Evolutionary conservation across 108 stramenopile species (phyloP).

Genomic region (Discostella stelligeroides): DNA sequence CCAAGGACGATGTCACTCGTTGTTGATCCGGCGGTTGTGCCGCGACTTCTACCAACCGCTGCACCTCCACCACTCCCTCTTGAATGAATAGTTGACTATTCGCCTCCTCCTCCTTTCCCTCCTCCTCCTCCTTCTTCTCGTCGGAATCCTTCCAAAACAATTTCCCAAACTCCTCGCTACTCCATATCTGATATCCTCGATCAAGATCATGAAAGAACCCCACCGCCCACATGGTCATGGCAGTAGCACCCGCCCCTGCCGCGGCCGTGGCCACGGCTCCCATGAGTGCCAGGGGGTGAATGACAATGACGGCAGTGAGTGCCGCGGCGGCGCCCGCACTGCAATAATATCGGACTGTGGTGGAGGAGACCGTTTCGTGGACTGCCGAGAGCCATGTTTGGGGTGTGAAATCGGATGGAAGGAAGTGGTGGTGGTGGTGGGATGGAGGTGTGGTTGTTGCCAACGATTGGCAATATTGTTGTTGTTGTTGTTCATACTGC

Average conservation of each 20-base stretch:
- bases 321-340: constrained; percentile 18
- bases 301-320: constrained; percentile 18
- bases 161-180: constrained; percentile 34
- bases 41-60: constrained; percentile 7
- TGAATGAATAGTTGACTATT: background rate
- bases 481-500: too few species aligned
- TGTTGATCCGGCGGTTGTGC: constrained; percentile 15
- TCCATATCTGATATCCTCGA: constrained; percentile 34
- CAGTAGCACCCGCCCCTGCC: constrained; percentile 31
- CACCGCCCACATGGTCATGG: constrained; percentile 39
- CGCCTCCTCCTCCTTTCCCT: background rate
- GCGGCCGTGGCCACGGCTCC: constrained; percentile 18
- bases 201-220: constrained; percentile 36
- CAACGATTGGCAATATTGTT: too few species aligned
- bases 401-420: constrained; percentile 3
- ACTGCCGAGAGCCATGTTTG: constrained; percentile 27
- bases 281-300: constrained; percentile 33
- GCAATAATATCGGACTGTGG: constrained; percentile 7
- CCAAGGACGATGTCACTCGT: background rate
- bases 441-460: too few species aligned
- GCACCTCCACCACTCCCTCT: constrained; percentile 17
- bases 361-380: constrained; percentile 2
- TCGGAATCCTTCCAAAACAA: constrained; percentile 40
- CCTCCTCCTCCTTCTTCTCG: background rate
- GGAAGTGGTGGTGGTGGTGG: too few species aligned